Conservation (phyloP, 1,284 basidiomycete genomes). For the Marasmius oreades region DNA sequence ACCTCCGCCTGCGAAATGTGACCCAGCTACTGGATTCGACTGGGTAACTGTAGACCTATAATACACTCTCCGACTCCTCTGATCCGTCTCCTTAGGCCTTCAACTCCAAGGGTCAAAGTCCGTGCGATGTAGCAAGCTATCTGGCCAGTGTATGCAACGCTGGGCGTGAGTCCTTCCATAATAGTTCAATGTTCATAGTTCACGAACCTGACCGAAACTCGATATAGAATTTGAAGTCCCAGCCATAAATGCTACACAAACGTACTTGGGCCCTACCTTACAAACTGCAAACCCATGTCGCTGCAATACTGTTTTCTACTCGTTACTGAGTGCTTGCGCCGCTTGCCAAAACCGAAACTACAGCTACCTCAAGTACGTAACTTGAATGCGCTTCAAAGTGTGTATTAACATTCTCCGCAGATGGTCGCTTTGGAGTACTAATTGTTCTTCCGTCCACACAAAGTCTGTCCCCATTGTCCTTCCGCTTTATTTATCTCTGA, state of each 20-base stretch:
- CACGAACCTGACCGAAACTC: background rate
- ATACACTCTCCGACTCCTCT: background rate
- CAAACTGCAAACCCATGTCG: slow-evolving; percentile 27
- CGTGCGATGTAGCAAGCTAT: background rate
- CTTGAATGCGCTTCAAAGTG: too few species aligned
- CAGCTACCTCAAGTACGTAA: background rate
- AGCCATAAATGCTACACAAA: slow-evolving; percentile 26
- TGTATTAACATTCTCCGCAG: background rate
- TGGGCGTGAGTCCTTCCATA: background rate
- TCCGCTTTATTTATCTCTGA: background rate
- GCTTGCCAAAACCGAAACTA: slow-evolving; percentile 30
- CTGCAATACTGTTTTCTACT: slow-evolving; percentile 33
- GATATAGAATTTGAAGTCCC: slow-evolving; percentile 20
- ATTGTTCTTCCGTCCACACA: slow-evolving; percentile 7
- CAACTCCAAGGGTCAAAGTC: background rate
- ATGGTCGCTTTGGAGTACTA: slow-evolving; percentile 4
- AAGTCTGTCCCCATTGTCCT: slow-evolving; percentile 1
- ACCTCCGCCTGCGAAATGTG: background rate
- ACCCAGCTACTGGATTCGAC: background rate
- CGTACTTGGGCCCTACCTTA: slow-evolving; percentile 33
- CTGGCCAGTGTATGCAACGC: background rate
- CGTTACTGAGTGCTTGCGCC: slow-evolving; percentile 35
- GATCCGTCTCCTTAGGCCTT: background rate
- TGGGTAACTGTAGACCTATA: background rate
- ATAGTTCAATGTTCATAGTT: background rate